Evolutionary conservation across 2,329 filamentous ascomycete genomes (phyloP).

Genomic region (Conoideocrella luteorostrata): DNA sequence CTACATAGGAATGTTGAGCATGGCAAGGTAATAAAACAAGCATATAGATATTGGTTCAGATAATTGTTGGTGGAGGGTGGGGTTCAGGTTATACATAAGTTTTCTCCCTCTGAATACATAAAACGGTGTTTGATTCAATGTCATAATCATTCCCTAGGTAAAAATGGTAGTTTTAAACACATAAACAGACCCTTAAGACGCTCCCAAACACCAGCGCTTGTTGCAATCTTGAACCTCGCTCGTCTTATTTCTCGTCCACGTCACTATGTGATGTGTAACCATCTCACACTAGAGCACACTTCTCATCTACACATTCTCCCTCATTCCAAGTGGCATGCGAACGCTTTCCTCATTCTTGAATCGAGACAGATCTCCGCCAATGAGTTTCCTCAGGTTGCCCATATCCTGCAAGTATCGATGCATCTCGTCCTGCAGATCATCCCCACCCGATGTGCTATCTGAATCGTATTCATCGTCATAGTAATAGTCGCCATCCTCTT

Average conservation of each 20-base stretch:
- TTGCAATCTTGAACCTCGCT: slow-evolving; percentile 1
- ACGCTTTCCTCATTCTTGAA: slow-evolving; percentile 58
- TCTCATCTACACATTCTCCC: slow-evolving; percentile 30
- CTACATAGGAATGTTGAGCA: no score
- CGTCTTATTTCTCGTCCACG: no score
- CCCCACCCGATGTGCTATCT: slow-evolving; percentile 39
- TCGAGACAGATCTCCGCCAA: slow-evolving; percentile 71
- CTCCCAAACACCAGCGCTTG: slow-evolving; percentile 11
- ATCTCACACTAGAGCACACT: no score
- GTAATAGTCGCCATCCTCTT: slow-evolving; percentile 49
- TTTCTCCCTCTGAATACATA: background rate
- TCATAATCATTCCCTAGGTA: background rate
- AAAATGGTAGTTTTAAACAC: background rate
- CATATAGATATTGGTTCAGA: no score
- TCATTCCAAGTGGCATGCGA: slow-evolving; percentile 40
- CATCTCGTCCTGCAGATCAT: slow-evolving; percentile 77
- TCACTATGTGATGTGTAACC: no score
- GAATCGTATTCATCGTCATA: slow-evolving; percentile 52
- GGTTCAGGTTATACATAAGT: no score
- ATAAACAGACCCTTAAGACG: slow-evolving; percentile 1
- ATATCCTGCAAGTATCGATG: slow-evolving; percentile 78
- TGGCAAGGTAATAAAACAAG: no score
- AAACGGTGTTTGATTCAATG: background rate
- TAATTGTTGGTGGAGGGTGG: no score
- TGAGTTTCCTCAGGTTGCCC: slow-evolving; percentile 54